These are phyloP conservation scores for Meira nashicola DNA, from an alignment of 1,284 basidiomycete species.

Conservation along the genomic window DNA sequence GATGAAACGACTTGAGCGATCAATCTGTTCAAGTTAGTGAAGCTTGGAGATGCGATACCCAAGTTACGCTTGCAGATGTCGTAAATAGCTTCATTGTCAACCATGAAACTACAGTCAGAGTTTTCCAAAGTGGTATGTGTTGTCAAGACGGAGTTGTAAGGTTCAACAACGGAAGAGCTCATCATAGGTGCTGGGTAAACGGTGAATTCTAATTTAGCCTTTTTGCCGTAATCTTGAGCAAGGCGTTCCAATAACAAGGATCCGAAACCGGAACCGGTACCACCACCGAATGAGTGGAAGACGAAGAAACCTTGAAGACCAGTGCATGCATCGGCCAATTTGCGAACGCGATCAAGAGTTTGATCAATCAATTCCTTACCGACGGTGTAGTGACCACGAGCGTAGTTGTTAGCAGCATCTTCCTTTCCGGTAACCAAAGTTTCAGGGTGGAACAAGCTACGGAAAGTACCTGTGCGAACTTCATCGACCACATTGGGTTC, in stretches of 20 bases:
- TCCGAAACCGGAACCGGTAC: slow-evolving; percentile 98
- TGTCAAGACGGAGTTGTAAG: slow-evolving; percentile 97
- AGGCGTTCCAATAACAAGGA: slow-evolving; percentile 92
- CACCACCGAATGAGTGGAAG: slow-evolving; percentile 99
- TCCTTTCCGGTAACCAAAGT: slow-evolving; percentile 98
- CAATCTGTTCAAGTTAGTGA: slow-evolving; percentile 90
- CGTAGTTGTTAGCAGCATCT: slow-evolving; percentile 94
- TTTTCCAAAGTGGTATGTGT: slow-evolving; percentile 99
- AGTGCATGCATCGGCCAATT: slow-evolving; percentile 93
- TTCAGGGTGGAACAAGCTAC: slow-evolving; percentile 96
- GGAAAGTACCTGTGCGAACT: slow-evolving; percentile 89
- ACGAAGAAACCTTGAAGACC: slow-evolving; percentile 99
- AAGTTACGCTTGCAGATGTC: slow-evolving; percentile 98
- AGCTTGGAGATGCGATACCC: slow-evolving; percentile 77
- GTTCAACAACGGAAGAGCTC: slow-evolving; percentile 95
- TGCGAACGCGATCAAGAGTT: slow-evolving; percentile 92
- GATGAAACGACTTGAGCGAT: slow-evolving; percentile 94
- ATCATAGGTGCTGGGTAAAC: slow-evolving; percentile 74
- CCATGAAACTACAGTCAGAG: slow-evolving; percentile 79
- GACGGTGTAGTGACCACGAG: slow-evolving; percentile 80
- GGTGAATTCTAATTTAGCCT: slow-evolving; percentile 98
- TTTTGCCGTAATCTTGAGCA: slow-evolving; percentile 97
- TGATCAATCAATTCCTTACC: slow-evolving; percentile 77
- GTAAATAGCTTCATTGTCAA: slow-evolving; percentile 66
- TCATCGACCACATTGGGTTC: slow-evolving; percentile 95